Conservation (phyloP, 768 basidiomycete genomes). For the Serendipita sp. region DNA sequence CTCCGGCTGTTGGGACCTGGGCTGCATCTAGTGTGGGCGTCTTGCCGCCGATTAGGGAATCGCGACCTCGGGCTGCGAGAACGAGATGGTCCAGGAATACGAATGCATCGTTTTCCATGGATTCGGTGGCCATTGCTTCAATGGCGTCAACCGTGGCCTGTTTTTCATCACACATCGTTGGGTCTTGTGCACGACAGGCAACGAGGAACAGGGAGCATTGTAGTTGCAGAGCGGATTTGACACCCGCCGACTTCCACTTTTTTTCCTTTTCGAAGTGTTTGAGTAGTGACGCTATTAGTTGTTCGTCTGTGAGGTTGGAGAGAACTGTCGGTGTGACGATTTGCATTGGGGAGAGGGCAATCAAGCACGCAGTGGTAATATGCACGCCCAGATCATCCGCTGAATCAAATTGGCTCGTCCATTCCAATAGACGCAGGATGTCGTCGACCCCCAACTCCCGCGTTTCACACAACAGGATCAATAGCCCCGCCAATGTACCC, state of each 20-base stretch:
- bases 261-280: constrained; percentile 21
- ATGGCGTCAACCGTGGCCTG: constrained; percentile 19
- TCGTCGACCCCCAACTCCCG: constrained; percentile 46
- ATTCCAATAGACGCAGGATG: constrained; percentile 47
- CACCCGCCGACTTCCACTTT: constrained; percentile 50
- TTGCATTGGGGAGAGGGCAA: constrained; percentile 34
- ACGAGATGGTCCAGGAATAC: constrained; percentile 48
- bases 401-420: constrained; percentile 61
- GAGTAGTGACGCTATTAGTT: constrained; percentile 9
- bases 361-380: constrained; percentile 24
- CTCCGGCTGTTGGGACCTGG: constrained; percentile 18
- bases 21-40: constrained; percentile 20
- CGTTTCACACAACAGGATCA: constrained; percentile 45
- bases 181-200: constrained; percentile 52
- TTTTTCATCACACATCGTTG: constrained; percentile 44
- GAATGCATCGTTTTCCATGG: constrained; percentile 72
- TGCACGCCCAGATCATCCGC: constrained; percentile 51
- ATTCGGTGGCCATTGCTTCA: constrained; percentile 66
- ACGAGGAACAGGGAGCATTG: constrained; percentile 82
- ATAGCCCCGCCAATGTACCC: constrained; percentile 43
- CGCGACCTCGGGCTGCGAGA: constrained; percentile 30
- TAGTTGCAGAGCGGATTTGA: constrained; percentile 60
- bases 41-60: background rate
- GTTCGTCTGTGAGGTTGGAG: constrained; percentile 9
- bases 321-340: constrained; percentile 20